Evolutionary conservation across 2,329 filamentous ascomycete species (phyloP).

Genomic region (Scedosporium dehoogii): DNA sequence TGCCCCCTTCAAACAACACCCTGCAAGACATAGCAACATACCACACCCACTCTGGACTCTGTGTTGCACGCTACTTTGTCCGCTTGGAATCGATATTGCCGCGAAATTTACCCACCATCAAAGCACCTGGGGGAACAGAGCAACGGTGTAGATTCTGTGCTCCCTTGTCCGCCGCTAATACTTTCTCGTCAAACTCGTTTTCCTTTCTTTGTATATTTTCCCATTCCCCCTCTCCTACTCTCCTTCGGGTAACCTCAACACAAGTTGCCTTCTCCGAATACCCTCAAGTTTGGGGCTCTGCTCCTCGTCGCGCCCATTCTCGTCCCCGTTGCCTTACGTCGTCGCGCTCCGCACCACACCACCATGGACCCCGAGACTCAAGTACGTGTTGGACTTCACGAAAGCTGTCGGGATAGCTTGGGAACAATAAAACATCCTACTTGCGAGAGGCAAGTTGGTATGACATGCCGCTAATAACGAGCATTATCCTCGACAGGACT

Average conservation of each 20-base stretch:
- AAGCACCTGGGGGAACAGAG: neutral
- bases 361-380: conserved; percentile 24
- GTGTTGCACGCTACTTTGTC: too few species aligned
- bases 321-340: conserved; percentile 14
- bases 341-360: conserved; percentile 14
- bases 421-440: neutral
- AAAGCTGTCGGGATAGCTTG: neutral
- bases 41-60: too few species aligned
- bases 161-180: neutral
- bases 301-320: conserved; percentile 25
- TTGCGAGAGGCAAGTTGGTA: too few species aligned
- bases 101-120: neutral
- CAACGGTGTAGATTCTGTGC: neutral
- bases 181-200: neutral
- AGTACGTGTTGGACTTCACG: conserved; percentile 13
- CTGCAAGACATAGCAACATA: neutral
- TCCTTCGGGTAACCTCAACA: neutral
- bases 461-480: neutral
- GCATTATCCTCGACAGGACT: conserved; percentile 6
- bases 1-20: neutral
- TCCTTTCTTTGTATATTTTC: neutral
- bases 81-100: too few species aligned
- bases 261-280: conserved; percentile 2
- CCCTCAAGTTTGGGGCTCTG: conserved; percentile 20
- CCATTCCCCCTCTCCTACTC: neutral